Evolutionary conservation across 1,284 basidiomycete genomes (phyloP).

Genomic region (Apiotrichum gamsii): DNA sequence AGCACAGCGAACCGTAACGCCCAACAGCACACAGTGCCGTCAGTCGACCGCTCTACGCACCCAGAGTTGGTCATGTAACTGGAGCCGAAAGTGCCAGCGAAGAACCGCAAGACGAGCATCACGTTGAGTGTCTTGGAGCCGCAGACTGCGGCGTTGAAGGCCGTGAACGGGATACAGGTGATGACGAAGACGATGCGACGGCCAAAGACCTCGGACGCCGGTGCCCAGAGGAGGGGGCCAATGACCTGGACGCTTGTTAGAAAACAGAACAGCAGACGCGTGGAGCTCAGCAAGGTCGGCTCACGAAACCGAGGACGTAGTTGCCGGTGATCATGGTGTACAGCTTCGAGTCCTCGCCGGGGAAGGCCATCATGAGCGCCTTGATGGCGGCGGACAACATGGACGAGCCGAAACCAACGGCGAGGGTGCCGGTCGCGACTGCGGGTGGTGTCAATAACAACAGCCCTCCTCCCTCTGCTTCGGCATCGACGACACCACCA

Average conservation of each 20-base stretch:
- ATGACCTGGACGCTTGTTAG: no score
- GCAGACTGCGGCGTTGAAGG: conserved; percentile 48
- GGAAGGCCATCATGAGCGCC: conserved; percentile 20
- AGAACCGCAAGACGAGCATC: conserved; percentile 48
- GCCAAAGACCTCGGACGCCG: conserved; percentile 33
- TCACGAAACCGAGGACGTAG: conserved; percentile 19
- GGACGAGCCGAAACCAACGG: conserved; percentile 22
- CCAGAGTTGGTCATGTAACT: conserved; percentile 49
- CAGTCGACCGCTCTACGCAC: no score
- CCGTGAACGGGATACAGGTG: conserved; percentile 45
- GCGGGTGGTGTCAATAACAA: not conserved
- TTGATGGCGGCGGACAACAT: conserved; percentile 27
- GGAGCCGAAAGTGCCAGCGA: conserved; percentile 47
- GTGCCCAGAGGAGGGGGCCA: conserved; percentile 31
- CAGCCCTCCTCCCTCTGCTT: no score
- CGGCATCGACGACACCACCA: no score
- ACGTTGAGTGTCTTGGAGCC: conserved; percentile 45
- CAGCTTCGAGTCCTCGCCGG: conserved; percentile 18
- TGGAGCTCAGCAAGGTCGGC: no score
- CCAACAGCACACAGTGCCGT: no score
- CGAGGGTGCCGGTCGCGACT: conserved; percentile 20
- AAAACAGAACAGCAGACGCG: no score
- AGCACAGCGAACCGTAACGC: no score
- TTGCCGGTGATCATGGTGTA: conserved; percentile 26
- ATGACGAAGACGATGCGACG: conserved; percentile 45